Percentiles rank a stretch among this genome's conserved stretches.
Conservation (phyloP, 2,329 filamentous ascomycete genomes). For the Sclerotinia trifoliorum region DNA sequence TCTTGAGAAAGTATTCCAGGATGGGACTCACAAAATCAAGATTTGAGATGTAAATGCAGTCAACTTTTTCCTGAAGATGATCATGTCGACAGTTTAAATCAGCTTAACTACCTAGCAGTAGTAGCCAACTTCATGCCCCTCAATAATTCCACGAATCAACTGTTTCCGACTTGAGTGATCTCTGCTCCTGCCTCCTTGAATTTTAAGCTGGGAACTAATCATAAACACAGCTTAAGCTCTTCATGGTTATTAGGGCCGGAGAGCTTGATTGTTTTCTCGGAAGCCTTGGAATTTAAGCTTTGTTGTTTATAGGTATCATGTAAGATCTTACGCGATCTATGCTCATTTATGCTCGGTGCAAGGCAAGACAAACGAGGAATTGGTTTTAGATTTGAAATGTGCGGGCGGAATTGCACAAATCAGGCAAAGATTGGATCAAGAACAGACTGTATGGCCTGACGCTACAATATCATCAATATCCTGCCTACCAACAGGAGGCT, state of each 20-base stretch:
- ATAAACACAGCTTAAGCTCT: background rate
- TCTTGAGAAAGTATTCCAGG: no score
- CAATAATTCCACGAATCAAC: background rate
- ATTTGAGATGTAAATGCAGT: no score
- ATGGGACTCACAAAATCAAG: background rate
- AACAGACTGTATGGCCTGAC: background rate
- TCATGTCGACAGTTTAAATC: background rate
- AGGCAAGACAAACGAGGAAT: background rate
- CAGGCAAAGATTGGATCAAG: background rate
- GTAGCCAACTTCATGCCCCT: background rate
- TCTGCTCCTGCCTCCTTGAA: no score
- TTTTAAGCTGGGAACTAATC: background rate
- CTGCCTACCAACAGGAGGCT: background rate
- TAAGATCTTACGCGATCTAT: constrained; percentile 8
- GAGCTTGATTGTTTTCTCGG: background rate
- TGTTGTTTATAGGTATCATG: background rate
- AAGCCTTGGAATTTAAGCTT: background rate
- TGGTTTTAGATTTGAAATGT: background rate
- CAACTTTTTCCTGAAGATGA: background rate
- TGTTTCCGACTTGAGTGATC: background rate
- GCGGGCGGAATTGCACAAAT: background rate
- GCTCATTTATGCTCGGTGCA: background rate
- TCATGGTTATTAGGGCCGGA: background rate
- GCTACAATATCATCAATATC: background rate
- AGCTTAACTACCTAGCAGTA: background rate